Conservation (phyloP, 257 asterid genomes). For the Fraxinus pennsylvanica region DNA sequence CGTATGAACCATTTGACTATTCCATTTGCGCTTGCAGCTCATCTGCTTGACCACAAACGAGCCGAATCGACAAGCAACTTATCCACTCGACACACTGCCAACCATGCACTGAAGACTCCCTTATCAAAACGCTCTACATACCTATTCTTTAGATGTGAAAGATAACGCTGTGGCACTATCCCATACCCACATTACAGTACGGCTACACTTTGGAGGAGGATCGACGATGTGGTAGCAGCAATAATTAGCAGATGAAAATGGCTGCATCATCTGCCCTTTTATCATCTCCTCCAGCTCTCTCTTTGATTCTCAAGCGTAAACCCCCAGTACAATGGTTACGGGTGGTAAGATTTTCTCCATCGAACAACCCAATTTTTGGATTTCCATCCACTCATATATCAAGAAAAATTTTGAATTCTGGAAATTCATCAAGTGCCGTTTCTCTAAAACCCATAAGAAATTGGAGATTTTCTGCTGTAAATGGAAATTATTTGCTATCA, state of each 20-base stretch:
- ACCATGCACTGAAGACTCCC: too few species aligned
- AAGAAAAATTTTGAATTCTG: slow-evolving; percentile 16
- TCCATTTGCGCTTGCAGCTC: too few species aligned
- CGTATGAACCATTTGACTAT: too few species aligned
- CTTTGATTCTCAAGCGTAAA: slow-evolving; percentile 29
- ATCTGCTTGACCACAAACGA: too few species aligned
- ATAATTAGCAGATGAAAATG: slow-evolving; percentile 21
- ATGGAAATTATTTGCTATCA: slow-evolving; percentile 40
- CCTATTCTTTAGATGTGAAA: background rate
- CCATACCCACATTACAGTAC: background rate
- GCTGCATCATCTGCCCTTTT: slow-evolving; percentile 35
- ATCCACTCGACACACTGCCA: too few species aligned
- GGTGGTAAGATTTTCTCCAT: too few species aligned
- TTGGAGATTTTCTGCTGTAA: slow-evolving; percentile 39
- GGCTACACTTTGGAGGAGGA: background rate
- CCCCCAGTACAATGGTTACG: too few species aligned
- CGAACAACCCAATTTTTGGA: slow-evolving; percentile 16
- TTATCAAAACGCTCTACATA: background rate
- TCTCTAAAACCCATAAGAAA: slow-evolving; percentile 31
- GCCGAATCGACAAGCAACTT: too few species aligned
- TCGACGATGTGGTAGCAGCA: slow-evolving; percentile 32
- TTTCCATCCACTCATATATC: slow-evolving; percentile 20
- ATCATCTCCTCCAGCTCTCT: slow-evolving; percentile 30
- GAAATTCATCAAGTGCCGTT: slow-evolving; percentile 11
- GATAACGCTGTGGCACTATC: background rate